A percentile compares a stretch with the other conserved stretches of the same genome.
phyloP scores from a whole-genome alignment of 805 yeast species.

The Candida succiphila region DNA sequence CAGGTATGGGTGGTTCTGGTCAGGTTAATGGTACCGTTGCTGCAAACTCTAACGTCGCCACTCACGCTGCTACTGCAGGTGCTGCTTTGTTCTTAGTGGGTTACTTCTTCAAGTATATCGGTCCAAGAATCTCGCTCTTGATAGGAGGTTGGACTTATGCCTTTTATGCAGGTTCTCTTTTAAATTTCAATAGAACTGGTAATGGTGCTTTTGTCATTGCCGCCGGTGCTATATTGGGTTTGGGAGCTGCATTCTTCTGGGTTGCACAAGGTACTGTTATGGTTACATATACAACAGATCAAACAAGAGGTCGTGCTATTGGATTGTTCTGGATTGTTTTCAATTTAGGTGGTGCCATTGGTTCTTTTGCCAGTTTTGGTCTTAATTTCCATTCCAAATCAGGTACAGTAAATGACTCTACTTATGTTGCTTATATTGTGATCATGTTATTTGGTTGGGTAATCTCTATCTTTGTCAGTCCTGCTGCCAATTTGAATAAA shows the following conservation, averaged over 20 bases:
- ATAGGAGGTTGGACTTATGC: conserved; percentile 44
- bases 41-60: conserved; percentile 37
- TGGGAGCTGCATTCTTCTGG: conserved; percentile 45
- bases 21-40: conserved; percentile 24
- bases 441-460: conserved; percentile 33
- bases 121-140: conserved; percentile 29
- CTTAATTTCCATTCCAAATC: conserved; percentile 30
- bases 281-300: conserved; percentile 41
- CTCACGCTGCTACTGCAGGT: conserved; percentile 39
- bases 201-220: conserved; percentile 41
- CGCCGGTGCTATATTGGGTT: conserved; percentile 45
- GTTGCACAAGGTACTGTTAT: conserved; percentile 47
- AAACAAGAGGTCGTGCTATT: conserved; percentile 37
- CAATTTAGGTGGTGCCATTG: conserved; percentile 49
- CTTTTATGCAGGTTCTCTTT: conserved; percentile 38
- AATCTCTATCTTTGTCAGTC: conserved; percentile 24
- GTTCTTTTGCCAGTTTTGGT: conserved; percentile 42
- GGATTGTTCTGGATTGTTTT: conserved; percentile 49
- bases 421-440: conserved; percentile 40
- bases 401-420: conserved; percentile 31
- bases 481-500: too few species aligned
- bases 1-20: conserved; percentile 36
- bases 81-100: conserved; percentile 39
- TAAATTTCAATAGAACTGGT: conserved; percentile 31
- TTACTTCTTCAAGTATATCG: too few species aligned